Conservation (phyloP, 148 eudicot species). For the Camellia japonica region DNA sequence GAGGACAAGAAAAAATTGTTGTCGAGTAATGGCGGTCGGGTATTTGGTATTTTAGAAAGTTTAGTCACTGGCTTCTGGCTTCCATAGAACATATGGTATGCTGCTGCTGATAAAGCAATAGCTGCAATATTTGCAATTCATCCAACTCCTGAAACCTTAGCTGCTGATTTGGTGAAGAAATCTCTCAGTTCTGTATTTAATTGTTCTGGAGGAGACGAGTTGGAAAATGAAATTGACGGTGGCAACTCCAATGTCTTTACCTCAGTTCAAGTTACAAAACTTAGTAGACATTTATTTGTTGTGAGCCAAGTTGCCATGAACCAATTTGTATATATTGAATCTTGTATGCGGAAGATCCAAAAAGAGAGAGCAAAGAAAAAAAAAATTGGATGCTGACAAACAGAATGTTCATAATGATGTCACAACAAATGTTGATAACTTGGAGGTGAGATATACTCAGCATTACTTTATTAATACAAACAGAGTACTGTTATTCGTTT, state of each 20-base stretch:
- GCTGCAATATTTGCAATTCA: slow-evolving; percentile 77
- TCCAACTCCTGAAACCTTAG: slow-evolving; percentile 85
- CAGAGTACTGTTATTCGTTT: background rate
- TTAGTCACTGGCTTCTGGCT: slow-evolving; percentile 47
- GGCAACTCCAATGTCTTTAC: slow-evolving; percentile 38
- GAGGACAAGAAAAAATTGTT: slow-evolving; percentile 83
- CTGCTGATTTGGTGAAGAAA: slow-evolving; percentile 65
- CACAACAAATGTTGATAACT: too few species aligned
- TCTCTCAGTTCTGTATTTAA: slow-evolving; percentile 53
- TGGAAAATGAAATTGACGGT: slow-evolving; percentile 26
- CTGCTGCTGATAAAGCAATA: slow-evolving; percentile 87
- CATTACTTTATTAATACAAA: too few species aligned
- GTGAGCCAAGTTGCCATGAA: slow-evolving; percentile 27
- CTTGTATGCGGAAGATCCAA: too few species aligned
- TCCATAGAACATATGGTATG: slow-evolving; percentile 85
- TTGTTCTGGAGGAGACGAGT: slow-evolving; percentile 38
- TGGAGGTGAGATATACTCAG: too few species aligned
- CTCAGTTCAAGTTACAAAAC: slow-evolving; percentile 67
- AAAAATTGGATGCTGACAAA: too few species aligned
- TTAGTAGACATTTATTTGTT: slow-evolving; percentile 71
- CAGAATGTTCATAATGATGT: too few species aligned
- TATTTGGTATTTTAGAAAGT: slow-evolving; percentile 49
- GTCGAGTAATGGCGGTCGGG: slow-evolving; percentile 52
- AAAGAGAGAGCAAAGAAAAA: too few species aligned
- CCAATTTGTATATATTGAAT: too few species aligned